Evolutionary conservation across 179 eudicot species (phyloP).

Genomic region (Gypsophila paniculata): DNA sequence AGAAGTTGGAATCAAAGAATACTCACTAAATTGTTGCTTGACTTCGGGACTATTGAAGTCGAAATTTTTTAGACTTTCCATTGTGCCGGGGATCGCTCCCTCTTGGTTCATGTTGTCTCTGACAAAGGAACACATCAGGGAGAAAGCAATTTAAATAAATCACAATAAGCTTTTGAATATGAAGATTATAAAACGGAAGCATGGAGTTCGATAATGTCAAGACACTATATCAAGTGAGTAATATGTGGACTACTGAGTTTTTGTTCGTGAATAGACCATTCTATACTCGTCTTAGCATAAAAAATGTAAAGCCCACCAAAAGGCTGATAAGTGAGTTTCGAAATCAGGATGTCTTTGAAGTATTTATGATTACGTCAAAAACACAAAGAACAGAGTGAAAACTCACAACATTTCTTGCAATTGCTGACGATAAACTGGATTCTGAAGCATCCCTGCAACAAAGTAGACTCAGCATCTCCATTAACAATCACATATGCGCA

Average conservation of each 20-base stretch:
- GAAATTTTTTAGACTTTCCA: constrained; percentile 65
- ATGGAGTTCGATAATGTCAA: neutral
- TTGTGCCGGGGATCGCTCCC: constrained; percentile 61
- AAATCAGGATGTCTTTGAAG: neutral
- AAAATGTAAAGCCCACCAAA: neutral
- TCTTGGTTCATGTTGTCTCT: constrained; percentile 80
- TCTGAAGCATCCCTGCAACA: constrained; percentile 87
- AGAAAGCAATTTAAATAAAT: neutral
- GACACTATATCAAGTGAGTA: neutral
- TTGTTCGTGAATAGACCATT: neutral
- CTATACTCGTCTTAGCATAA: neutral
- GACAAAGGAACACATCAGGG: constrained; percentile 16
- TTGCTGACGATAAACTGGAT: constrained; percentile 85
- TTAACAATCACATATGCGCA: constrained; percentile 5
- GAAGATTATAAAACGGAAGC: too few relatives aligned
- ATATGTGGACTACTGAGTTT: too few relatives aligned
- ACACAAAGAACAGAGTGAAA: constrained; percentile 8
- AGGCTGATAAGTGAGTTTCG: neutral
- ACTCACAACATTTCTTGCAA: constrained; percentile 93
- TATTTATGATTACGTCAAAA: neutral
- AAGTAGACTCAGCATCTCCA: constrained; percentile 13
- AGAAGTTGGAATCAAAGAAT: neutral
- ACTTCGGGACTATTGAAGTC: constrained; percentile 83
- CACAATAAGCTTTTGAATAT: neutral
- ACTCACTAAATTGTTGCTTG: constrained; percentile 91